Evolutionary conservation across 2,329 filamentous ascomycete species (phyloP), one percentile per base, ranked within the genome.

Genomic region (Colletotrichum graminicola): DNA sequence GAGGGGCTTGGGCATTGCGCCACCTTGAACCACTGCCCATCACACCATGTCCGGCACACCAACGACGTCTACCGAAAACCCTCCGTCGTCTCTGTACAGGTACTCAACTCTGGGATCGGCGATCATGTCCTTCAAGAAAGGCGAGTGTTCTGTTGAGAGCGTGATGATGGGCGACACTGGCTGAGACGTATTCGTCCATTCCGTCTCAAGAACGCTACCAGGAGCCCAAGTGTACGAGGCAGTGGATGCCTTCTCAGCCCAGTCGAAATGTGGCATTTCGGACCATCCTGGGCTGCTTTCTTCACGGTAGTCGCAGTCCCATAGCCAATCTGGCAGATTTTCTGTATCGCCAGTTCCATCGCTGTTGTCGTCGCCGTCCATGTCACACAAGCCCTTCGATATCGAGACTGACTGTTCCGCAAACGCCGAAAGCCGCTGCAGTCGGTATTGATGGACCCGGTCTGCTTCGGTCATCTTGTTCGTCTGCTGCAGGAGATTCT

Each of bases 391-490:
- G 7, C 70, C 71, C 11, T 49, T 57, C 6, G 70, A 66, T 6
- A 75, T 64, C 23, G 52, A 70, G 4, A 43, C 71, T 10, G 74
- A 77, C 66, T 78, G 77, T 52, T 71, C 74, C 10, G 78, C 79
- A 70, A 81, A 81, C 32, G 75, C 73, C 26, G 74, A 75, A 39
- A 80, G 65, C 21, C 77, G 77, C 29, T 72, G 62, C 52, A 80
- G 76, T 14, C 79, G 77, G 51, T 79, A 77, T 59, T 75, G 70
- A 11, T 76, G 74, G 36, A 80, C 73, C 16, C 74, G 75, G 26
- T 70, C 73, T 39, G 79, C 79, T 56, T 77, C 78, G 21, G 21
- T 43, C 34, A 23, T 47, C 72, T 76, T 18, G 52, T 70, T 61
- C 73, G 73, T 73, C 66, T 63, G 76, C 73, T 68, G 73, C 26